A percentile compares a stretch with the other conserved stretches of the same genome.
Conservation (phyloP, 352 stramenopile species). For the Peronosclerospora sorghi region DNA sequence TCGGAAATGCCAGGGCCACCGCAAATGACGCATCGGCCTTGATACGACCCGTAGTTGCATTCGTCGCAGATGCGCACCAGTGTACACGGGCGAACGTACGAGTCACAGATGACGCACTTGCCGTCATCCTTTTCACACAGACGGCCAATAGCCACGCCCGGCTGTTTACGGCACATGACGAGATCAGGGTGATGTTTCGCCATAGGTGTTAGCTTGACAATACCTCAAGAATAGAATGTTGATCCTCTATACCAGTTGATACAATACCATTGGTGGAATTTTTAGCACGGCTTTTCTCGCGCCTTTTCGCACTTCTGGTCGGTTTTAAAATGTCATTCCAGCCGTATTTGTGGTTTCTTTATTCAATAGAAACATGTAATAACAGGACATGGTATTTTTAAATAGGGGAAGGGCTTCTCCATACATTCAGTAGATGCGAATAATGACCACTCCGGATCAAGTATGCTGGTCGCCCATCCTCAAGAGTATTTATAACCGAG, state of each 20-base stretch:
- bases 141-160: slow-evolving; percentile 93
- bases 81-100: slow-evolving; percentile 95
- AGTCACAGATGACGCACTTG: slow-evolving; percentile 99
- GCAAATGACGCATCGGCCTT: slow-evolving; percentile 96
- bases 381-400: slow-evolving; percentile 1
- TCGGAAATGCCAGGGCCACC: slow-evolving; percentile 95
- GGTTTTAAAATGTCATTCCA: not conserved
- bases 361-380: too few species aligned
- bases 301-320: slow-evolving; percentile 14
- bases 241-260: not conserved
- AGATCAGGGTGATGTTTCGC: slow-evolving; percentile 99
- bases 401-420: not conserved
- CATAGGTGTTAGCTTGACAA: slow-evolving; percentile 49
- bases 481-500: too few species aligned
- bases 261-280: slow-evolving; percentile 3
- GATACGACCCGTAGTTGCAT: slow-evolving; percentile 98
- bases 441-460: not conserved
- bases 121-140: slow-evolving; percentile 99
- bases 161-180: slow-evolving; percentile 99
- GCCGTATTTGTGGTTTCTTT: not conserved
- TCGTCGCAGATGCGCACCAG: slow-evolving; percentile 99
- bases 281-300: slow-evolving; percentile 4
- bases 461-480: not conserved
- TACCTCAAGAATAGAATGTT: not conserved
- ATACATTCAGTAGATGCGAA: slow-evolving; percentile 4